Evolutionary conservation across 768 basidiomycete species (phyloP), one percentile per base, ranked within the genome.

Genomic region (Amanita phalloides): DNA sequence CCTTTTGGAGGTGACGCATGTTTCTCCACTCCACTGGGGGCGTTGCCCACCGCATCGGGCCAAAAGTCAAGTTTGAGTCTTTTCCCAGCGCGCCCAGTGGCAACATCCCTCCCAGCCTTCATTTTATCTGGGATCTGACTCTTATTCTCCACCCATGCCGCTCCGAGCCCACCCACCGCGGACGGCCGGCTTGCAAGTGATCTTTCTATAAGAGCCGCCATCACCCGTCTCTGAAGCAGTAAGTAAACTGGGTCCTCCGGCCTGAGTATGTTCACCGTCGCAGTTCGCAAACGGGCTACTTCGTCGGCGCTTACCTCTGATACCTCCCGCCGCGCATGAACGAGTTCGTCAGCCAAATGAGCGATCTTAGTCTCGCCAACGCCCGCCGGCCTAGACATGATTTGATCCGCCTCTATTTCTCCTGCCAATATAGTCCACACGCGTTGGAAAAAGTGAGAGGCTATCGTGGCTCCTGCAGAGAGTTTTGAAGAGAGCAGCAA

Each of bases 271-370:
- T 82, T 76, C 51, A 79, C 74, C 6, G 86, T 84, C 2, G 80
- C 76, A 3, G 71, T 70, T 20, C 84, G 81, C 20, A 89, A 64
- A 35, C 61, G 64, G 5, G 53, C 55, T 57, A 86, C 84, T 54
- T 79, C 77, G 1, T 71, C 70, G 25, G 60, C 60, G 38, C 66
- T 58, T 17, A 68, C 46, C 2, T 57, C 36, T 7, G 42, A 44
- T 36, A 44, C 54, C 17, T 66, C 60, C 26, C 66, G 64, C 28
- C 73, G 73, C 4, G 77, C 78, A 21, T 75, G 79, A 28, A 87
- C 62, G 42, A 88, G 79, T 60, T 89, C 86, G 59, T 88, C 86
- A 0, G 81, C 83, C 23, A 89, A 75, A 61, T 88, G 81, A 43
- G 80, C 61, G 35, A 87, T 62, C 58, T 82, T 84, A 14, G 80